Evolutionary conservation across 345 rosid genomes (phyloP).

Genomic region (Eucalyptus grandis): DNA sequence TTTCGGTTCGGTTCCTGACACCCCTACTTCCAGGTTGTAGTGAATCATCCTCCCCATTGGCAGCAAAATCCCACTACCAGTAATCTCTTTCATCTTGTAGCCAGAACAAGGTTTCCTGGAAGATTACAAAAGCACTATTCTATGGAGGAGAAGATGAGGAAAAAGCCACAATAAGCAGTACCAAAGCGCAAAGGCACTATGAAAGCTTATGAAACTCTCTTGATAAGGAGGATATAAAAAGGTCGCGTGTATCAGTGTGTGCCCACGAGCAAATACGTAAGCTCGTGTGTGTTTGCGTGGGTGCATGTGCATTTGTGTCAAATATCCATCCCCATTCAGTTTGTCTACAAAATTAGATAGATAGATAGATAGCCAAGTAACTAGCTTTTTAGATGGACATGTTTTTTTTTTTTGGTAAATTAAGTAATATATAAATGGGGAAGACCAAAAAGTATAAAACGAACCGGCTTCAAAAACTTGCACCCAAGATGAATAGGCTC

Average conservation of each 20-base stretch:
- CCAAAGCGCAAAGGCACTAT: not conserved
- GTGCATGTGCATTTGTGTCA: not conserved
- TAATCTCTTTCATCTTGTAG: conserved; percentile 86
- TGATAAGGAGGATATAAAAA: not conserved
- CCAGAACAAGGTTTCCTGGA: conserved; percentile 92
- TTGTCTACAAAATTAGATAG: not conserved
- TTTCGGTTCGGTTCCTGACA: too few relatives aligned
- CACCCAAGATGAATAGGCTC: too few relatives aligned
- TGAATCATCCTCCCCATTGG: conserved; percentile 35
- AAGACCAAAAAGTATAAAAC: too few relatives aligned
- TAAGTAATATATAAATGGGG: too few relatives aligned
- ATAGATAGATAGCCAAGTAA: not conserved
- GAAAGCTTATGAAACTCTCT: not conserved
- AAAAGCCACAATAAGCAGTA: not conserved
- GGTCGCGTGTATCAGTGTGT: not conserved
- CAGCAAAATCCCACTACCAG: conserved; percentile 87
- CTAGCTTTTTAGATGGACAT: not conserved
- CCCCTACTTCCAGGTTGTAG: conserved; percentile 35
- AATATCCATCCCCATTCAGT: not conserved
- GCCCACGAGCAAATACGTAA: not conserved
- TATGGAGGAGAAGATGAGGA: not conserved
- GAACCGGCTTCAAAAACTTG: too few relatives aligned
- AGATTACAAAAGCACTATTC: not conserved
- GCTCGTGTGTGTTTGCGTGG: not conserved
- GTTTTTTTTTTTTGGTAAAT: not conserved